Conservation (phyloP, 441 rosid species). For the Flueggea neowawraea region DNA sequence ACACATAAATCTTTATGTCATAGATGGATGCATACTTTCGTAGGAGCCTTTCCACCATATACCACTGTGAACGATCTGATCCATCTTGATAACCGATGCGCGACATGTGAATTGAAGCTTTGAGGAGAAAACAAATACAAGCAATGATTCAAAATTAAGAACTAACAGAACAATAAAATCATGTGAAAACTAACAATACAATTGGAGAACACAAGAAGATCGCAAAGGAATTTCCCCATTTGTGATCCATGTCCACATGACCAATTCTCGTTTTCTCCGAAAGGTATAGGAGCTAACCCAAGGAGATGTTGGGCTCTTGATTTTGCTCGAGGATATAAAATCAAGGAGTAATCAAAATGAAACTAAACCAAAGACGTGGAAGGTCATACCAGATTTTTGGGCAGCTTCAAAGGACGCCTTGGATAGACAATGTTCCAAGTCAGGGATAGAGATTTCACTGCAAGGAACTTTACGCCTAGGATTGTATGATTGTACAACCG, state of each 20-base stretch:
- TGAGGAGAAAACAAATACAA: not conserved
- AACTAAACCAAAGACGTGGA: not conserved
- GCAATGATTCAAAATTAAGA: not conserved
- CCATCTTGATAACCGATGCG: slow-evolving; percentile 78
- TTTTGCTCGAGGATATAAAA: too few relatives aligned
- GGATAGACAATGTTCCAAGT: slow-evolving; percentile 68
- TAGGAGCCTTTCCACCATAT: slow-evolving; percentile 79
- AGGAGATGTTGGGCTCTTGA: too few relatives aligned
- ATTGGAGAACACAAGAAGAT: too few relatives aligned
- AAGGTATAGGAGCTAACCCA: too few relatives aligned
- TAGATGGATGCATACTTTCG: slow-evolving; percentile 73
- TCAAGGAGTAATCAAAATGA: too few relatives aligned
- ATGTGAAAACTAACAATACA: too few relatives aligned
- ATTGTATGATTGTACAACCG: slow-evolving; percentile 75
- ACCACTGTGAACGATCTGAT: slow-evolving; percentile 83
- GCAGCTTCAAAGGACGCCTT: slow-evolving; percentile 70
- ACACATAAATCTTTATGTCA: slow-evolving; percentile 71
- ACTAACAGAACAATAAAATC: too few relatives aligned
- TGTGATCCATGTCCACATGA: too few relatives aligned
- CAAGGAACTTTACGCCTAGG: slow-evolving; percentile 74
- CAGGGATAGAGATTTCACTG: slow-evolving; percentile 61
- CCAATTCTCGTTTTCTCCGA: too few relatives aligned
- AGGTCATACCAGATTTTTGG: slow-evolving; percentile 58
- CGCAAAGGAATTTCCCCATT: too few relatives aligned
- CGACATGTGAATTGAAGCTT: slow-evolving; percentile 93